Conservation (phyloP, 495 filamentous ascomycete genomes). For the Aspergillus taichungensis region DNA sequence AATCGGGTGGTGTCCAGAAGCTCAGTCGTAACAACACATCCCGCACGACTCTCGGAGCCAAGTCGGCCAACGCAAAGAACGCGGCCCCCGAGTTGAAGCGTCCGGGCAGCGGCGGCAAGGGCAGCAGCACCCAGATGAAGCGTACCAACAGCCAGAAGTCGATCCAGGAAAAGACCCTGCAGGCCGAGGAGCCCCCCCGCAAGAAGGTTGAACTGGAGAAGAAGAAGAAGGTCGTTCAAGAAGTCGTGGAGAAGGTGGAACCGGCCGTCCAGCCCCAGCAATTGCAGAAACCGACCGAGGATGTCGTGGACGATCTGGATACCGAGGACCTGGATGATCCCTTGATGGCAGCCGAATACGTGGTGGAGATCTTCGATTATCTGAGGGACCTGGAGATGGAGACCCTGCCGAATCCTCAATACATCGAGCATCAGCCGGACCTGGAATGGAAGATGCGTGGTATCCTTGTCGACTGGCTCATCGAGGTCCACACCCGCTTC, state of each 20-base stretch:
- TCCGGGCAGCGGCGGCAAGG: constrained; percentile 62
- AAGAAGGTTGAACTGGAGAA: constrained; percentile 44
- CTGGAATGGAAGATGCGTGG: constrained; percentile 98
- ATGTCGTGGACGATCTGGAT: constrained; percentile 61
- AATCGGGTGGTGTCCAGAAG: constrained; percentile 72
- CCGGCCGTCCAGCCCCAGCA: constrained; percentile 18
- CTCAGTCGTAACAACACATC: constrained; percentile 54
- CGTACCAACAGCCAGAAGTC: constrained; percentile 41
- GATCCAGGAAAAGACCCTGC: constrained; percentile 53
- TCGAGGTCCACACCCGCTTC: constrained; percentile 96
- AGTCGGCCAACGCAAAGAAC: constrained; percentile 59
- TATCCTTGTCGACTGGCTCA: constrained; percentile 95
- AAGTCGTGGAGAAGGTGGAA: constrained; percentile 18
- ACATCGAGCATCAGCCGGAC: constrained; percentile 89
- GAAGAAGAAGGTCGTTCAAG: constrained; percentile 25
- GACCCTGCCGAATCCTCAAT: constrained; percentile 81
- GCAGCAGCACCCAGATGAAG: constrained; percentile 46
- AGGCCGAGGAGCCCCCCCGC: constrained; percentile 46
- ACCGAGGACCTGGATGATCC: constrained; percentile 85
- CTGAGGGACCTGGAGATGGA: constrained; percentile 75
- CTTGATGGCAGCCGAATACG: constrained; percentile 96
- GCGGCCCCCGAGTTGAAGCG: constrained; percentile 51
- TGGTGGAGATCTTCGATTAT: constrained; percentile 95
- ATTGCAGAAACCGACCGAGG: constrained; percentile 32
- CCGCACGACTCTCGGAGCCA: constrained; percentile 52